Percentiles rank a stretch among this genome's conserved stretches.
Evolutionary conservation across 208 protist genomes (phyloP).

Genomic region (Acanthamoeba royreba): DNA sequence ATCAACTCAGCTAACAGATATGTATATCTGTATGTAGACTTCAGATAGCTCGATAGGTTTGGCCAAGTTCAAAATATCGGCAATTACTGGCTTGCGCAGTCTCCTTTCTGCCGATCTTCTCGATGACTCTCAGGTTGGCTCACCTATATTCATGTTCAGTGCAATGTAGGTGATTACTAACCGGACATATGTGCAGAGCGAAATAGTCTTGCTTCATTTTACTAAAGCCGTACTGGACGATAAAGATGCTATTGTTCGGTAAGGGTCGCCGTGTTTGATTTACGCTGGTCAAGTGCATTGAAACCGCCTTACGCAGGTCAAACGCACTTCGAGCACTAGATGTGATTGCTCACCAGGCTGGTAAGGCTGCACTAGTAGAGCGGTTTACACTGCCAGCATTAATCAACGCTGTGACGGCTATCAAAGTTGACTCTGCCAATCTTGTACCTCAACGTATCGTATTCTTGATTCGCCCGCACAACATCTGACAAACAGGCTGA

Average conservation of each 20-base stretch:
- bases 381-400: not conserved
- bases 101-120: not conserved
- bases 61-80: slow-evolving; percentile 15
- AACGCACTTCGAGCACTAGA: not conserved
- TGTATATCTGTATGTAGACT: not conserved
- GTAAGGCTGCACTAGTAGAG: not conserved
- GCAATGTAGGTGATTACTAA: not conserved
- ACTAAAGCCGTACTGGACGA: not conserved
- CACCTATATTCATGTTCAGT: not conserved
- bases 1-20: not conserved
- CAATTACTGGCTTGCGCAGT: not conserved
- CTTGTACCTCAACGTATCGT: not conserved
- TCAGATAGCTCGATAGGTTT: not conserved
- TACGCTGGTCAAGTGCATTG: not conserved
- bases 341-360: not conserved
- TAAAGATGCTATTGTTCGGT: not conserved
- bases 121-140: not conserved
- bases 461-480: not conserved
- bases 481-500: not conserved
- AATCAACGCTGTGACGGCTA: not conserved
- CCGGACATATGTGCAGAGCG: not conserved
- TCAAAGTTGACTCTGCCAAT: not conserved
- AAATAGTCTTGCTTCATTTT: not conserved
- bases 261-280: not conserved
- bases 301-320: not conserved